Percentiles rank a stretch among this genome's conserved stretches.
Evolutionary conservation across 2,329 filamentous ascomycete genomes (phyloP).

Genomic region (Xylaria arbuscula): DNA sequence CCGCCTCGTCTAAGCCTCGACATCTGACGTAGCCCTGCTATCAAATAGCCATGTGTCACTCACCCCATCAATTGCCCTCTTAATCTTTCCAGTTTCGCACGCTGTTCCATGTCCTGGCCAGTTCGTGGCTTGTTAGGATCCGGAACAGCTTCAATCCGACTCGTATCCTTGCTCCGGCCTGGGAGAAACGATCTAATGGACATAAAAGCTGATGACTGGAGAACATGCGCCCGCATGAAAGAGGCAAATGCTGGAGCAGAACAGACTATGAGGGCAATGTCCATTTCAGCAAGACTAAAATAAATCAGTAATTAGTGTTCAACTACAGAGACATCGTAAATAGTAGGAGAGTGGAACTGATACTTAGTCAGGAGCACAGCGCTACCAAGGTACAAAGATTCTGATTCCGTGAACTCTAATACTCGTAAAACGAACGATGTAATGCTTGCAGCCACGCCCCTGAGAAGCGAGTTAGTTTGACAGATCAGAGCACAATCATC

Average conservation of each 20-base stretch:
- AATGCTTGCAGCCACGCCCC: constrained; percentile 23
- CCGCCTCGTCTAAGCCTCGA: no score
- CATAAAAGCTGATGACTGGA: constrained; percentile 16
- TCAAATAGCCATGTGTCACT: constrained; percentile 31
- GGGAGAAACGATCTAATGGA: no score
- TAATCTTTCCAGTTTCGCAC: no score
- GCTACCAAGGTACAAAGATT: constrained; percentile 16
- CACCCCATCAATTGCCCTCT: no score
- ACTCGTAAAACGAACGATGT: constrained; percentile 26
- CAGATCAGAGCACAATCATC: not conserved
- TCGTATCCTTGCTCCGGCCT: not conserved
- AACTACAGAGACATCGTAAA: not conserved
- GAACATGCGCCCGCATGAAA: constrained; percentile 30
- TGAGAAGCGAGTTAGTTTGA: constrained; percentile 19
- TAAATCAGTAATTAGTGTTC: not conserved
- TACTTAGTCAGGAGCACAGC: constrained; percentile 21
- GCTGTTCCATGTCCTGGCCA: not conserved
- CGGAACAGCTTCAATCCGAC: not conserved
- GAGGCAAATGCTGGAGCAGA: constrained; percentile 24
- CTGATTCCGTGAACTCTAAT: constrained; percentile 11
- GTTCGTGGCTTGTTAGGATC: constrained; percentile 19
- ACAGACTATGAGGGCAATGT: constrained; percentile 31
- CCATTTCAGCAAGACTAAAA: constrained; percentile 27
- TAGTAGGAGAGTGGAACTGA: no score
- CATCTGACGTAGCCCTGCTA: constrained; percentile 20